A percentile compares a stretch with the other conserved stretches of the same genome.
Conservation (phyloP, 805 yeast species). For the Blastobotrys attinorum region DNA sequence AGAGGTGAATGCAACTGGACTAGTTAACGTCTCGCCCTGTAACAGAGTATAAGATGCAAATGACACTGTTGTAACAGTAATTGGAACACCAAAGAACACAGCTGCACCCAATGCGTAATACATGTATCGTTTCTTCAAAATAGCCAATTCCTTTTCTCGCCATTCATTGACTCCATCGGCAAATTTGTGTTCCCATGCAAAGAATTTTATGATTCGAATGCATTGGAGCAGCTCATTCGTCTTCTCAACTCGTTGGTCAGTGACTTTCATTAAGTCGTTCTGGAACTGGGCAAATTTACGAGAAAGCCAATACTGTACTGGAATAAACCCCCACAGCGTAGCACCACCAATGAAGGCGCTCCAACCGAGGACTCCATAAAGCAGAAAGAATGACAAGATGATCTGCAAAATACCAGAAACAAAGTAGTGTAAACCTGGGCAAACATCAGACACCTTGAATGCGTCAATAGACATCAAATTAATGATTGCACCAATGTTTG, state of each 20-base stretch:
- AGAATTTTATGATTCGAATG: constrained; percentile 86
- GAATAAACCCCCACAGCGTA: constrained; percentile 56
- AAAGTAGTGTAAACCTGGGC: constrained; percentile 83
- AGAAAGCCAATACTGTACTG: constrained; percentile 65
- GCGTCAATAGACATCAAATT: constrained; percentile 94
- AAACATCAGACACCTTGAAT: constrained; percentile 87
- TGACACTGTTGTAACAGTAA: constrained; percentile 69
- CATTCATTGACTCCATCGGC: constrained; percentile 59
- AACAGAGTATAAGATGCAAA: constrained; percentile 75
- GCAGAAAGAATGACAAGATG: constrained; percentile 52
- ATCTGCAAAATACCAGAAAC: constrained; percentile 68
- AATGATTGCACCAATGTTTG: constrained; percentile 84
- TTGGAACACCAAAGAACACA: constrained; percentile 78
- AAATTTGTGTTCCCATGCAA: constrained; percentile 92
- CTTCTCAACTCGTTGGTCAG: constrained; percentile 91
- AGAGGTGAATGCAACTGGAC: constrained; percentile 92
- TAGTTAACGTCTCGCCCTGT: constrained; percentile 64
- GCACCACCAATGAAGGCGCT: constrained; percentile 78
- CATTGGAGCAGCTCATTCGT: constrained; percentile 87
- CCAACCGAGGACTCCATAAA: constrained; percentile 73
- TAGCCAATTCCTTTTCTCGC: constrained; percentile 64
- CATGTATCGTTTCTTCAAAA: constrained; percentile 49
- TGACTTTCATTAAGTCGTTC: constrained; percentile 61
- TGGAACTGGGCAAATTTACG: constrained; percentile 56
- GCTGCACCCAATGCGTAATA: constrained; percentile 62